These are phyloP conservation scores for Suillus cothurnatus DNA, from an alignment of 768 basidiomycete species.

Conservation along the genomic window DNA sequence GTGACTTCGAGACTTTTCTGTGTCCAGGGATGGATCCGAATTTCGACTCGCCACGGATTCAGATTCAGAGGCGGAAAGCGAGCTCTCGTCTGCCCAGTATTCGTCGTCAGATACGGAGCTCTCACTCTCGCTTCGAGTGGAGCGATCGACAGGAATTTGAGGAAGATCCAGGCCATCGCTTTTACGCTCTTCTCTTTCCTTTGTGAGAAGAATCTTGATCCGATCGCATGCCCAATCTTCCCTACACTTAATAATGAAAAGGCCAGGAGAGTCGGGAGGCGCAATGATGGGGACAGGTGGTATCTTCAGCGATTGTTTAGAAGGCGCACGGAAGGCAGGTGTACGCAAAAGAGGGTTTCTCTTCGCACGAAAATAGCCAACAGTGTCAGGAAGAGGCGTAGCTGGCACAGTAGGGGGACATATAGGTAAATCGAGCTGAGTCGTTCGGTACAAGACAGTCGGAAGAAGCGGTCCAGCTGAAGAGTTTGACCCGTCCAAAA, in stretches of 20 bases:
- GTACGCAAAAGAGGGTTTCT: constrained; percentile 29
- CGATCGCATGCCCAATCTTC: constrained; percentile 49
- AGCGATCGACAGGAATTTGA: neutral
- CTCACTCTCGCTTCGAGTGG: constrained; percentile 12
- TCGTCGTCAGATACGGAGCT: constrained; percentile 18
- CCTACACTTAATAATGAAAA: constrained; percentile 25
- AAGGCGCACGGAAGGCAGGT: constrained; percentile 4
- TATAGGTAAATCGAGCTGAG: neutral
- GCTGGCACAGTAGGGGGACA: constrained; percentile 26
- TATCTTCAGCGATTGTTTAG: constrained; percentile 12
- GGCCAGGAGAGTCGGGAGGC: constrained; percentile 42
- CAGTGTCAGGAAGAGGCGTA: constrained; percentile 28
- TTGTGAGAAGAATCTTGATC: constrained; percentile 40
- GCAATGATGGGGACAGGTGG: constrained; percentile 53
- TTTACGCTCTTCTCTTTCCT: constrained; percentile 41
- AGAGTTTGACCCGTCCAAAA: constrained; percentile 5
- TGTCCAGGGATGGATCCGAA: neutral
- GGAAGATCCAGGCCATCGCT: constrained; percentile 34
- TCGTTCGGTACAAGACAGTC: constrained; percentile 1
- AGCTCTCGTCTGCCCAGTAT: constrained; percentile 23
- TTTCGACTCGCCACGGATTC: constrained; percentile 25
- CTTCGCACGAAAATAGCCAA: constrained; percentile 23
- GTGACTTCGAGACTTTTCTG: constrained; percentile 1
- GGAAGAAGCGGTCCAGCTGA: constrained; percentile 8
- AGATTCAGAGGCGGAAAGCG: constrained; percentile 10